Base-by-base conservation (phyloP, 2,329 filamentous ascomycete genomes). In the Fusarium mangiferae region DNA sequence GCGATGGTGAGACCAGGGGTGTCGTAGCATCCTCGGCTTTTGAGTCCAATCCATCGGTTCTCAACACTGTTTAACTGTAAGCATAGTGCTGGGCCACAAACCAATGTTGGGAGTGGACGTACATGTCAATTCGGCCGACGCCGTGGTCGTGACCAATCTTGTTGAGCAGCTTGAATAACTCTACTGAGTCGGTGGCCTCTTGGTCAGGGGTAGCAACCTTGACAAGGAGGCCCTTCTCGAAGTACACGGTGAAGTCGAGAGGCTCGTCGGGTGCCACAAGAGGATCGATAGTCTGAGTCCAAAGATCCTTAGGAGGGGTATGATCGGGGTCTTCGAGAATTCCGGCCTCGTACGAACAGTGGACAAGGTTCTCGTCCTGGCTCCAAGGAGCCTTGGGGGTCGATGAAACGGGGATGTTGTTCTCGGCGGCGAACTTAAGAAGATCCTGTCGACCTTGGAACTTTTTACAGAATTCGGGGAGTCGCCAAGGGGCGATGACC, bases 401-500 rank as follows among this genome's bases (percentile, higher is more conserved):
- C 77, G 90, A 91, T 36, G 89, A 90, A 68, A 94, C 92, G 54
- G 92, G 92, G 70, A 94, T 93, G 80, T 88, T 88, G 76, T 89
- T 88, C 81, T 89, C 82, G 13, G 85, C 86, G 49, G 93, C 93
- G 79, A 92, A 95, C 81, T 94, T 69, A 12, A 70, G 67, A 20
- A 70, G 66, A 14, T 70, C 67, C 11, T 69, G 48, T 69, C 67
- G 67, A 13, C 81, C 68, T 35, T 83, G 87, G 88, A 94, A 94
- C 70, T 88, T 87, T 74, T 92, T 86, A 85, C 89, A 92, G 85
- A 94, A 94, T 79, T 88, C 87, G 44, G 91, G 90, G 70, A 92
- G 83, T 75, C 92, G 85, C 92, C 92, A 94, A 36, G 92, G 92
- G n/a, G 92, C 91, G 79, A 94, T 91, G 80, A 94, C 88, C 83